Evolutionary conservation across 768 basidiomycete genomes (phyloP), one percentile per base, ranked within the genome.

Genomic region (Pleurotus tuoliensis): DNA sequence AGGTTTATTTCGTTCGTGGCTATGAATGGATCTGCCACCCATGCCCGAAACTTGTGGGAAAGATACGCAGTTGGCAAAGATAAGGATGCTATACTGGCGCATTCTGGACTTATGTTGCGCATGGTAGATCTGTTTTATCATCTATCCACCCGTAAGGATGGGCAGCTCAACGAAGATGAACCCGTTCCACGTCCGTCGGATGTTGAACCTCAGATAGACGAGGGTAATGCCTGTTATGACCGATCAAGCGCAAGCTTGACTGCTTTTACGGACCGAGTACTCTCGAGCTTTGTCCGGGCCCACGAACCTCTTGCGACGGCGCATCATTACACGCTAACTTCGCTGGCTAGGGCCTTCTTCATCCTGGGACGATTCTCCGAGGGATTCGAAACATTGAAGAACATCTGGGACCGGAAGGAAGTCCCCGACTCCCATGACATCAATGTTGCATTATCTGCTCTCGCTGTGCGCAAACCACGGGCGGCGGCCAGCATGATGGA

Each of bases 351-450:
- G 56, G 83, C 79, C 18, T 79, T 79, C 66, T 82, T 87, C 62
- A 75, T 87, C 56, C 68, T 84, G 22, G 84, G 81, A 18, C 66
- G 76, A 46, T 65, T 76, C 59, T 47, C 61, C 44, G 72, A 77
- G 40, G 86, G 82, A 2, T 73, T 86, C 55, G 62, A 67, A 8
- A 69, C 75, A 20, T 71, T 90, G 62, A 71, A 70, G 51, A 56
- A 77, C 55, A 64, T 88, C 38, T 64, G 82, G 40, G 60, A 66
- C 20, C 80, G 82, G 48, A 68, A 64, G 55, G 80, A 85, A 64
- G 63, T 78, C 51, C 86, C 86, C 13, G 86, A 90, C 66, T 60
- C 78, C 39, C 72, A 81, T 63, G 88, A 90, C 63, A 70, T 87
- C 49, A 88, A 88, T 62, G 80, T 90, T 48, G 77, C 76, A 40